Base-by-base conservation (phyloP, 2,329 filamentous ascomycete species). In the Fusarium anthophilum region DNA sequence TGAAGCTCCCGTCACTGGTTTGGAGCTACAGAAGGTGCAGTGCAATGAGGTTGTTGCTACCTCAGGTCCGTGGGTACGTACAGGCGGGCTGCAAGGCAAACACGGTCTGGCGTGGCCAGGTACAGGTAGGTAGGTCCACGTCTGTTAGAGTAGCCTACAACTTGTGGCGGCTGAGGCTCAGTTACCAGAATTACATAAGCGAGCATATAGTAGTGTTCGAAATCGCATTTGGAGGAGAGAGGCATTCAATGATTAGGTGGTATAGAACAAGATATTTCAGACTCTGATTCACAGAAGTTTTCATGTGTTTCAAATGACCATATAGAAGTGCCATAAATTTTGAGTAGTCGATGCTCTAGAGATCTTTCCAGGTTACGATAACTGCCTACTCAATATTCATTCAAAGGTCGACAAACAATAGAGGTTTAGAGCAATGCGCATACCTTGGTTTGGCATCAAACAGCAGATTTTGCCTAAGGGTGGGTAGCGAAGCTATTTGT, bases 31-130 rank as follows among this genome's bases (percentile, higher is more conserved):
- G 69, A 65, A 58, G 77, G 72, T 72, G 66, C 50, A 66, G 59
- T 70, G 66, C 47, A 66, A 58, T 60, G 67, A 70, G 66, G 67
- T 70, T 70, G 67, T 51, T 57, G 66, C 44, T 54, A 53, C 32
- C 32, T 35, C 32, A 69, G 51, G 69, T 66, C 59, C 56, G 62
- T 73, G 38, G 73, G 73, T 71, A 78, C 75, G 75, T 76, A 77
- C 63, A 72, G 63, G 44, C 45, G 51, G 54, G 66, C 63, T 70
- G 75, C 80, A 82, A 84, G 83, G 83, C 83, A 84, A 84, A 84
- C 83, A 83, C 79, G 77, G 76, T 81, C 81, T 84, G 82, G 82
- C 82, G 82, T 78, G 81, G 80, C 80, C 80, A 54, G 51, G 74
- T 70, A 76, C 67, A 73, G 39, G 18, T n/a, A 69, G 66, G 51